Evolutionary conservation across 2,329 filamentous ascomycete species (phyloP).

Genomic region (Chrysoporthe cubensis): DNA sequence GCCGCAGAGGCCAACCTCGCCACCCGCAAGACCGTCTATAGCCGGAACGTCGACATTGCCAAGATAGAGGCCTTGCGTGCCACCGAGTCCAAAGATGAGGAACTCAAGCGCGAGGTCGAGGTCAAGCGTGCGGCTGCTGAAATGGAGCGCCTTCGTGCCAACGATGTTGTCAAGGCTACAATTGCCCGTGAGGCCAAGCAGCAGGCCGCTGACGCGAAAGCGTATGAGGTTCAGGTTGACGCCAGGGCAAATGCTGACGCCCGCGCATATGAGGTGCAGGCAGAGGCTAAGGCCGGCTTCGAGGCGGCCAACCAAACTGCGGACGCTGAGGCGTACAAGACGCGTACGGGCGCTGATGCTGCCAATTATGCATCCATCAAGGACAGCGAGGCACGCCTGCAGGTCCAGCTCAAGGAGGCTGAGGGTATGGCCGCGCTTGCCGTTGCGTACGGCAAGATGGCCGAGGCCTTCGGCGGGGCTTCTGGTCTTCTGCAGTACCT

Average conservation of each 20-base stretch:
- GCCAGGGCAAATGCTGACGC: conserved; percentile 60
- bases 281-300: conserved; percentile 52
- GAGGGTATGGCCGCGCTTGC: conserved; percentile 79
- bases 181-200: conserved; percentile 70
- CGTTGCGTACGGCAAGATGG: conserved; percentile 75
- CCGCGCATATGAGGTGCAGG: conserved; percentile 45
- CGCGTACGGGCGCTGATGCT: conserved; percentile 49
- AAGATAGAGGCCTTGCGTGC: conserved; percentile 74
- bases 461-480: conserved; percentile 75
- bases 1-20: conserved; percentile 76
- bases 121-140: conserved; percentile 78
- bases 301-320: conserved; percentile 53
- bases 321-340: conserved; percentile 53
- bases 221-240: conserved; percentile 68
- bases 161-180: conserved; percentile 76
- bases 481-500: conserved; percentile 79
- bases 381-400: conserved; percentile 55
- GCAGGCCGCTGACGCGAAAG: conserved; percentile 67
- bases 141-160: conserved; percentile 77
- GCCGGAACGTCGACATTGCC: conserved; percentile 74
- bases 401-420: conserved; percentile 70
- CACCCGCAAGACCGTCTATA: conserved; percentile 72
- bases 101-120: conserved; percentile 79
- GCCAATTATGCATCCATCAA: conserved; percentile 45
- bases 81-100: conserved; percentile 77